Conservation (phyloP, 371 early-diverging fungal species). For the Circinella minor region DNA sequence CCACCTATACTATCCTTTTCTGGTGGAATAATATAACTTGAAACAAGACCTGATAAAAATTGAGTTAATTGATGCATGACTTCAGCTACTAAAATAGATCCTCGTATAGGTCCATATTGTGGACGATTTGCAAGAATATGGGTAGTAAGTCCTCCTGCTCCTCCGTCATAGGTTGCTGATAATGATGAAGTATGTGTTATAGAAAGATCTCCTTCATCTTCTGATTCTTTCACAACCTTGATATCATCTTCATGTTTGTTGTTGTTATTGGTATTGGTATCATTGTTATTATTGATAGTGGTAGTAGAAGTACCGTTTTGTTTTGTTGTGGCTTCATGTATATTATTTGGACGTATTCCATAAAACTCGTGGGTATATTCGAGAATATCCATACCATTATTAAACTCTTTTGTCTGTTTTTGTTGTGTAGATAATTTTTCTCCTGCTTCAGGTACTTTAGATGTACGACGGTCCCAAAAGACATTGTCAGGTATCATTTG, state of each 20-base stretch:
- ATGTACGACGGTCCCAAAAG: slow-evolving; percentile 33
- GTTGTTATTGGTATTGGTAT: neutral
- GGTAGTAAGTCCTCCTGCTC: slow-evolving; percentile 1
- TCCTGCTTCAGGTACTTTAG: slow-evolving; percentile 9
- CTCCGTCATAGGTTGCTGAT: neutral
- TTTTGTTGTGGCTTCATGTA: neutral
- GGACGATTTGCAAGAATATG: slow-evolving; percentile 25
- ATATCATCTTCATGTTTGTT: slow-evolving; percentile 2
- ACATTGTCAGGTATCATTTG: slow-evolving; percentile 38
- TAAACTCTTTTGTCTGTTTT: slow-evolving; percentile 24
- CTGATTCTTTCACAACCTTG: slow-evolving; percentile 13
- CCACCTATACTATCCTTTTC: slow-evolving; percentile 26
- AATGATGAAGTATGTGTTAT: slow-evolving; percentile 12
- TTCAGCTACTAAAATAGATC: slow-evolving; percentile 38
- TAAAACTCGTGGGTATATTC: slow-evolving; percentile 49
- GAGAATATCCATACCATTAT: slow-evolving; percentile 28
- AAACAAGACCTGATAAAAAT: slow-evolving; percentile 37
- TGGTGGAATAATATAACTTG: slow-evolving; percentile 35
- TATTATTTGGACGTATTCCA: slow-evolving; percentile 16
- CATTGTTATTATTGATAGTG: neutral
- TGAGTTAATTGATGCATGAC: slow-evolving; percentile 30
- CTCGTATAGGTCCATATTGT: slow-evolving; percentile 42
- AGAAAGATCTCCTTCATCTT: slow-evolving; percentile 49
- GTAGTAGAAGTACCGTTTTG: neutral
- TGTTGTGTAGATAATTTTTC: neutral